Evolutionary conservation across 116 monocot genomes (phyloP), one percentile per base, ranked within the genome.

Genomic region (Zostera marina): DNA sequence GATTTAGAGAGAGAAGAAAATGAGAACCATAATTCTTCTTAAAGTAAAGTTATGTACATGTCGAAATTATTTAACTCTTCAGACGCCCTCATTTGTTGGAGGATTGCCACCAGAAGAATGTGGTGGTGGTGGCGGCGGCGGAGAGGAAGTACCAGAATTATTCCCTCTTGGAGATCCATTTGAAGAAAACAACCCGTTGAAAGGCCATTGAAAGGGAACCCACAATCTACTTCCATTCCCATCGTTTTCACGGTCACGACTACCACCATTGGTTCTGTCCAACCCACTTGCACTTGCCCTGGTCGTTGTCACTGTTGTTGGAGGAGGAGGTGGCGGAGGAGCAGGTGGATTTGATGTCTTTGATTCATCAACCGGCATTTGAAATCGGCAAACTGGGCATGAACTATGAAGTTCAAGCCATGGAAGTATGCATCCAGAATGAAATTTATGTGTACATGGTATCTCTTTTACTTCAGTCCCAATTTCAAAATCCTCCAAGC

Each of bases 311-410:
- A 4, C 32, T 32, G 0, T n/a, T n/a, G n/a, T n/a, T n/a, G n/a
- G 4, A 32, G 32, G 32, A 32, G 32, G 32, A 32, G 32, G 32
- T 0, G 32, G 32, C 0, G 32, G 32, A 32, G 32, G 32, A 32
- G 32, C 1, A 5, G 32, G 32, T 3, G 32, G 32, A 22, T 42
- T 47, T 3, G 69, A 60, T n/a, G 47, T 58, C 63, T 69, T 70
- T 6, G 49, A 24, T 2, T 22, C 77, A 22, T 71, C 77, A 3
- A 60, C 47, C 1, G 79, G 71, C 73, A 87, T 21, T 68, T 79
- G 73, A 53, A 63, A 76, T 63, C 90, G 58, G 63, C 90, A 90
- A 40, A 90, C 66, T 0, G 90, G 90, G 70, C 90, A 90, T 0
- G 90, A 80, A 7, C 73, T 72, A 53, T 76, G 84, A 14, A 74